phyloP scores from a whole-genome alignment of 495 filamentous ascomycete species.

The Platismatia glauca region DNA sequence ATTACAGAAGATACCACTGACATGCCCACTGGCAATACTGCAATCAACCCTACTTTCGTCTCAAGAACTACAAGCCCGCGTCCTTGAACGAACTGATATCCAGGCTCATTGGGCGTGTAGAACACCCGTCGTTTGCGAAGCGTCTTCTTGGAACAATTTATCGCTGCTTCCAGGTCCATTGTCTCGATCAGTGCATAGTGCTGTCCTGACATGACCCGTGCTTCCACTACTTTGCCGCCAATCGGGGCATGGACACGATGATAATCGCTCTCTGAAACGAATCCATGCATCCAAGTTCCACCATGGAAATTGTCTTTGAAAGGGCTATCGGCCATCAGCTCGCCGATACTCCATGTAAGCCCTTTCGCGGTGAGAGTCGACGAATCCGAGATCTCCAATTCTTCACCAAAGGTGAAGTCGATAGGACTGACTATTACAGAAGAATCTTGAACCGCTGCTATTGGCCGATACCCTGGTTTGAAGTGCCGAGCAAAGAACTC shows the following conservation, averaged over 20 bases:
- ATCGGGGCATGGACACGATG: constrained; percentile 26
- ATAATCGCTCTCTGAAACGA: constrained; percentile 27
- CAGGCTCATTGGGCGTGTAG: constrained; percentile 27
- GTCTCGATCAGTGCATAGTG: constrained; percentile 5
- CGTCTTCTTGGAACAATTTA: background rate
- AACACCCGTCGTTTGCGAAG: constrained; percentile 1
- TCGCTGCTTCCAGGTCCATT: background rate
- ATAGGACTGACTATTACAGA: constrained; percentile 21
- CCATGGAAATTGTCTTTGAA: constrained; percentile 21
- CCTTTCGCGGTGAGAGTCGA: constrained; percentile 24
- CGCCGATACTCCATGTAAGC: constrained; percentile 25
- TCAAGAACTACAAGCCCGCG: constrained; percentile 32
- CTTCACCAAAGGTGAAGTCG: constrained; percentile 24
- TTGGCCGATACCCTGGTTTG: constrained; percentile 20
- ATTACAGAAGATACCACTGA: constrained; percentile 35
- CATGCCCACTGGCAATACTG: constrained; percentile 37
- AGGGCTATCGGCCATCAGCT: constrained; percentile 21
- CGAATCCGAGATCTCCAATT: constrained; percentile 16
- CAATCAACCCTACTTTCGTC: constrained; percentile 27
- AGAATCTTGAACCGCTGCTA: constrained; percentile 14
- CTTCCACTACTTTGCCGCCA: constrained; percentile 24
- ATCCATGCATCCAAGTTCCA: constrained; percentile 25
- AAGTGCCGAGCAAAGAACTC: constrained; percentile 28
- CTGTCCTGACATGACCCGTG: constrained; percentile 7
- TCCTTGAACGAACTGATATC: constrained; percentile 34